Base-by-base conservation (phyloP, 306 rosid species). In the Cucumis melo region DNA sequence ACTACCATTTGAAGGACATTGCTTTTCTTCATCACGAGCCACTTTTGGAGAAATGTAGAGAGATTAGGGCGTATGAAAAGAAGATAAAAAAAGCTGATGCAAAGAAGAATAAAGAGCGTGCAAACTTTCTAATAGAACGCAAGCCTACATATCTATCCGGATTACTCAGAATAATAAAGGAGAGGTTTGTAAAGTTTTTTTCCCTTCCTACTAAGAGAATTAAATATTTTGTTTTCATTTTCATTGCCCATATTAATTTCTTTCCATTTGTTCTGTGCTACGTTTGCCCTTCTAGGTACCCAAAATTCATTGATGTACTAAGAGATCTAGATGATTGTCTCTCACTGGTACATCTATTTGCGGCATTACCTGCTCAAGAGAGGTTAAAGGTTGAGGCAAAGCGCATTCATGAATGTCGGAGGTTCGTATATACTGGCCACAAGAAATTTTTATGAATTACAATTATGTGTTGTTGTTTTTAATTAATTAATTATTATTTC, bases 281-380 rank as follows among this genome's bases (percentile, higher is more conserved):
- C 42, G 72, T 12, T 36, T 75, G 83, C 50, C 36, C 66, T 65
- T 79, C 21, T 78, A 93, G 97, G 87, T 94, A 94, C 80, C 97
- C 98, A 0, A 94, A 87, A 38, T 94, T 91, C 75, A 81, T 91
- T 15, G 97, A 90, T 81, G 99, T 97, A 20, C 89, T 94, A 11
- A 86, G 99, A 80, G 99, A 94, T 81, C 80, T 91, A 86, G 99
- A 94, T 57, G 98, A 94, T 76, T 94, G 97, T 80, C 93, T 94
- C 75, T 84, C 96, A 0, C 84, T 91, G 91, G 93, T 90, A 71
- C 99, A 94, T 83, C 99, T 91, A 54, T 94, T 91, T 81, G 97
- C 97, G 1, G 88, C 95, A 64, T 84, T 94, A 71, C 99, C 99
- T 57, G 89, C 96, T 10, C 73, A 79, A 50, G 95, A 89, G 85